Conservation (phyloP, 148 eudicot species). For the Fagopyrum esculentum region DNA sequence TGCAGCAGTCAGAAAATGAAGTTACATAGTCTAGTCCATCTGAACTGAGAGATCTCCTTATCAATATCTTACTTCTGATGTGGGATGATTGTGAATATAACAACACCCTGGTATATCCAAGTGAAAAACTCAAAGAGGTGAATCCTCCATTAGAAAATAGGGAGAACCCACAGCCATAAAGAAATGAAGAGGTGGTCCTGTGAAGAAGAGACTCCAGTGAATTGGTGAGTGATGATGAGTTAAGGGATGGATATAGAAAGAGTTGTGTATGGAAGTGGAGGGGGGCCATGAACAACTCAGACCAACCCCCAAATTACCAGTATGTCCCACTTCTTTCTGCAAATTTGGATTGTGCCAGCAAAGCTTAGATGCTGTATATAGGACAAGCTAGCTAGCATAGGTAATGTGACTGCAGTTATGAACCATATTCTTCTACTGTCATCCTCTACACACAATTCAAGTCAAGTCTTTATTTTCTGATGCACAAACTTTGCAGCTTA, state of each 20-base stretch:
- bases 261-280: slow-evolving; percentile 4
- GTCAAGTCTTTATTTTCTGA: not conserved
- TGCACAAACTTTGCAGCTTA: not conserved
- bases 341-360: slow-evolving; percentile 9
- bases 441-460: not conserved
- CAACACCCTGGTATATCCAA: too few relatives aligned
- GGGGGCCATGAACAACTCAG: slow-evolving; percentile 11
- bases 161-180: slow-evolving; percentile 1
- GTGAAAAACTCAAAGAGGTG: too few relatives aligned
- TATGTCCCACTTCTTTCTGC: slow-evolving; percentile 7
- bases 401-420: not conserved
- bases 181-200: not conserved
- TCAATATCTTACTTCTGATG: too few relatives aligned
- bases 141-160: too few relatives aligned
- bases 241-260: slow-evolving; percentile 4
- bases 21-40: not conserved
- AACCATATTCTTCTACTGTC: slow-evolving; percentile 1
- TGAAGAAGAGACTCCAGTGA: slow-evolving; percentile 4
- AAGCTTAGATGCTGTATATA: not conserved
- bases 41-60: too few relatives aligned
- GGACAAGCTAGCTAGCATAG: slow-evolving; percentile 8
- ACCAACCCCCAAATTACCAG: slow-evolving; percentile 7
- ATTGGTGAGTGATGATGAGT: slow-evolving; percentile 5
- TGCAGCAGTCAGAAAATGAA: not conserved
- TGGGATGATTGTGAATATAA: too few relatives aligned